Percentiles rank a stretch among this genome's conserved stretches.
phyloP scores from a whole-genome alignment of 2,329 filamentous ascomycete genomes.

The Clonostachys solani region DNA sequence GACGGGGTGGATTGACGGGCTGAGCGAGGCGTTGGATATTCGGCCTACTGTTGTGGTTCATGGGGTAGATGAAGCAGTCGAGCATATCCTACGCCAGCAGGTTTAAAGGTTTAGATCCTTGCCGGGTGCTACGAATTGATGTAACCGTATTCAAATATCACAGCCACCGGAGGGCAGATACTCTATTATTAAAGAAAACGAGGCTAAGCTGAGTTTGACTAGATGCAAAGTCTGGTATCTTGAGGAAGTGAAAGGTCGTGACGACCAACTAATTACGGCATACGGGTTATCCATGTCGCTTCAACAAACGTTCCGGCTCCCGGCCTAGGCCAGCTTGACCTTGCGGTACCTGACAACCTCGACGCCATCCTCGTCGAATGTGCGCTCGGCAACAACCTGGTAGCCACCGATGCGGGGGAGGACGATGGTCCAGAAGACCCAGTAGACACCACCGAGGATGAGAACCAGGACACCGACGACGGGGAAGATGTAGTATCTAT shows the following conservation, averaged over 20 bases:
- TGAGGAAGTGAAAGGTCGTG: too few species aligned
- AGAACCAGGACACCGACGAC: conserved; percentile 49
- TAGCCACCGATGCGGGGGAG: conserved; percentile 45
- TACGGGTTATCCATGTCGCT: too few species aligned
- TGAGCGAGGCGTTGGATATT: conserved; percentile 39
- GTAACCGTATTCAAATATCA: too few species aligned
- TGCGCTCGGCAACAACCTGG: conserved; percentile 38
- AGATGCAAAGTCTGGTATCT: too few species aligned
- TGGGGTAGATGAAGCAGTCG: conserved; percentile 54
- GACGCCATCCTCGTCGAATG: conserved; percentile 28
- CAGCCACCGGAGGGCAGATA: too few species aligned
- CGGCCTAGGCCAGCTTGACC: conserved; percentile 8
- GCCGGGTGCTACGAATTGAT: too few species aligned
- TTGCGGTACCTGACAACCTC: conserved; percentile 36
- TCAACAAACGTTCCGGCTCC: too few species aligned
- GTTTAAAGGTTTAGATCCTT: too few species aligned
- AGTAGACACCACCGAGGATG: conserved; percentile 45
- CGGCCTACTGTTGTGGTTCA: conserved; percentile 49
- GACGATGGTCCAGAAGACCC: conserved; percentile 46
- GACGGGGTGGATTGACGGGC: conserved; percentile 60
- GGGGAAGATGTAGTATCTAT: conserved; percentile 47
- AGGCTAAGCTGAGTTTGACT: too few species aligned
- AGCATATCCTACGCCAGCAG: conserved; percentile 16
- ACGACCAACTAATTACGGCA: too few species aligned
- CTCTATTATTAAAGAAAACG: too few species aligned